Evolutionary conservation across 805 yeast genomes (phyloP).

Genomic region (Spathaspora arborariae): DNA sequence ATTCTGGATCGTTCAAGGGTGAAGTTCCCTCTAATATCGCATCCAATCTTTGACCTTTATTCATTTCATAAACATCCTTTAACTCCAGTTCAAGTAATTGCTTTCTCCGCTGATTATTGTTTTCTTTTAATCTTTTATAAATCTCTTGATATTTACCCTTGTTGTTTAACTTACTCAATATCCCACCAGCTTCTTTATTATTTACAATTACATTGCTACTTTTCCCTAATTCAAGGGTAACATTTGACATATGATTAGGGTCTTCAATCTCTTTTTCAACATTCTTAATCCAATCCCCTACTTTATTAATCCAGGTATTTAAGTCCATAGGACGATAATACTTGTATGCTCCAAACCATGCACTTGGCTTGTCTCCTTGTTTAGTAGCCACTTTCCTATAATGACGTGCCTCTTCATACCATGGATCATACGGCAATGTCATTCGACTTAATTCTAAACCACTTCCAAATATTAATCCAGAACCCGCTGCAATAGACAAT

Average conservation of each 20-base stretch:
- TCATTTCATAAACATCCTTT: conserved; percentile 30
- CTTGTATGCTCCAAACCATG: conserved; percentile 68
- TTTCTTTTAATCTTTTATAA: conserved; percentile 21
- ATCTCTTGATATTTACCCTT: conserved; percentile 28
- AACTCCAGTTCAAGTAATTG: conserved; percentile 24
- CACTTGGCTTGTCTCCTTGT: conserved; percentile 45
- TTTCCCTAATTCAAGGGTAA: conserved; percentile 5
- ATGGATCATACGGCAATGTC: conserved; percentile 53
- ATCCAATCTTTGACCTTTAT: conserved; percentile 34
- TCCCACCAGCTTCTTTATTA: background rate
- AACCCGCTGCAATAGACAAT: conserved; percentile 31
- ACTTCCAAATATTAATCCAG: conserved; percentile 47
- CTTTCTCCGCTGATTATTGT: conserved; percentile 18
- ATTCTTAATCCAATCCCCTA: conserved; percentile 15
- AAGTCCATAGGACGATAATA: conserved; percentile 50
- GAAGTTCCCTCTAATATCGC: conserved; percentile 30
- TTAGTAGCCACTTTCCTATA: conserved; percentile 50
- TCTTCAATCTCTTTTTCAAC: conserved; percentile 11
- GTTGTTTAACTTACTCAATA: conserved; percentile 8
- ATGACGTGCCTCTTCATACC: conserved; percentile 62
- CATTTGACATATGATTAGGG: conserved; percentile 3
- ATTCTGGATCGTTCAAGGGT: conserved; percentile 22
- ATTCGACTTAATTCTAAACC: conserved; percentile 55
- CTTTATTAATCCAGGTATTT: conserved; percentile 30
- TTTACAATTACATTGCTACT: background rate